These are phyloP conservation scores for Lichina pygmaea DNA, from an alignment of 495 filamentous ascomycete species.

Conservation along the genomic window DNA sequence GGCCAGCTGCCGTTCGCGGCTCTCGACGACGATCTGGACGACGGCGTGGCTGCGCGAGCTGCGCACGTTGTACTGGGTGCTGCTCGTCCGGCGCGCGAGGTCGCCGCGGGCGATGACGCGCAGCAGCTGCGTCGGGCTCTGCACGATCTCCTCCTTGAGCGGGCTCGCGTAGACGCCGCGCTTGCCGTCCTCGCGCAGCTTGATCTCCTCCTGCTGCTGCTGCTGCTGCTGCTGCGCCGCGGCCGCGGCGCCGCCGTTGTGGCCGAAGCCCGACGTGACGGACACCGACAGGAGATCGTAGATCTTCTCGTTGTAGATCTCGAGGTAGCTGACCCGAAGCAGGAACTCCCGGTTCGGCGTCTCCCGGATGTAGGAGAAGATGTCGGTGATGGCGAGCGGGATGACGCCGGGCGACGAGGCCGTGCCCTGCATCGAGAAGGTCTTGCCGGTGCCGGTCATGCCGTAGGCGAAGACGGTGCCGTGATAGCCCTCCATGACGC, in stretches of 20 bases:
- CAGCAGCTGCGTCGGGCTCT: conserved; percentile 84
- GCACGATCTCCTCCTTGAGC: conserved; percentile 93
- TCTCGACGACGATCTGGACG: conserved; percentile 96
- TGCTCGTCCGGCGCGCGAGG: conserved; percentile 62
- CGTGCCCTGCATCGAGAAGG: conserved; percentile 97
- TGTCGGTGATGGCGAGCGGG: conserved; percentile 88
- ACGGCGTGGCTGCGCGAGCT: conserved; percentile 95
- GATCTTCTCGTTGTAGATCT: conserved; percentile 97
- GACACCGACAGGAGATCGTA: conserved; percentile 72
- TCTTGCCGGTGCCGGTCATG: conserved; percentile 97
- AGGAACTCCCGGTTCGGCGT: conserved; percentile 87
- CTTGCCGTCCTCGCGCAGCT: conserved; percentile 85
- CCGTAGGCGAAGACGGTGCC: conserved; percentile 97
- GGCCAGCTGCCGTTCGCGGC: conserved; percentile 38
- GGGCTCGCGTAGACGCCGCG: conserved; percentile 89
- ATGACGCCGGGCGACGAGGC: conserved; percentile 94
- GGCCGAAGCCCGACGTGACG: conserved; percentile 17
- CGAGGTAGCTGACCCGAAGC: conserved; percentile 86
- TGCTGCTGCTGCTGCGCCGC: conserved; percentile 6
- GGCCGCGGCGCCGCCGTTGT: conserved; percentile 6
- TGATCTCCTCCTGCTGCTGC: conserved; percentile 62
- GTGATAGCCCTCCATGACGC: conserved; percentile 98
- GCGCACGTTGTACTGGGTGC: conserved; percentile 86
- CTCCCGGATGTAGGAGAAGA: conserved; percentile 95
- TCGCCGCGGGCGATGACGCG: conserved; percentile 90